These are phyloP conservation scores for Alternaria metachromatica DNA, from an alignment of 2,329 filamentous ascomycete genomes.

Conservation along the genomic window DNA sequence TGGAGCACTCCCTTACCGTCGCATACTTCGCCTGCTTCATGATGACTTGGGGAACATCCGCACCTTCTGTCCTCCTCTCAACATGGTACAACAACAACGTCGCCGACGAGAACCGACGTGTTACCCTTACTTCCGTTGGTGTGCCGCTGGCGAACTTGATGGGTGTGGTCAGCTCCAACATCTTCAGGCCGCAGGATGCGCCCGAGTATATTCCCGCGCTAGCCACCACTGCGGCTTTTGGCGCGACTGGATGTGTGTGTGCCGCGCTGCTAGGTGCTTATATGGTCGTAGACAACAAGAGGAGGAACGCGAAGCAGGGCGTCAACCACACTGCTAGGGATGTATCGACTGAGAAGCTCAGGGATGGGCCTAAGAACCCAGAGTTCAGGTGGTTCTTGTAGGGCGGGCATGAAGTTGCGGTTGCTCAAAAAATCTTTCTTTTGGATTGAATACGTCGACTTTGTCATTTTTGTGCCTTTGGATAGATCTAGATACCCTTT, in stretches of 20 bases:
- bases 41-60: slow-evolving; percentile 82
- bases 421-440: neutral
- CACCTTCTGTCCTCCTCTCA: slow-evolving; percentile 72
- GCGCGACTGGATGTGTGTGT: slow-evolving; percentile 63
- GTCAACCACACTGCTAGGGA: slow-evolving; percentile 60
- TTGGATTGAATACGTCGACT: neutral
- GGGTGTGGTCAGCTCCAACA: slow-evolving; percentile 73
- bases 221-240: slow-evolving; percentile 69
- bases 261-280: slow-evolving; percentile 65
- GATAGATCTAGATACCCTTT: neutral
- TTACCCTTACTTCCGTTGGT: slow-evolving; percentile 73
- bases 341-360: slow-evolving; percentile 54
- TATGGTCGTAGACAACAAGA: slow-evolving; percentile 70
- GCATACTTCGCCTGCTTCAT: slow-evolving; percentile 81
- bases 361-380: slow-evolving; percentile 51
- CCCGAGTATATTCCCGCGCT: slow-evolving; percentile 73
- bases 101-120: slow-evolving; percentile 74
- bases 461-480: neutral
- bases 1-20: slow-evolving; percentile 65
- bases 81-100: slow-evolving; percentile 85
- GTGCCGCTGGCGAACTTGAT: slow-evolving; percentile 80
- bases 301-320: slow-evolving; percentile 65
- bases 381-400: slow-evolving; percentile 56
- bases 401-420: neutral
- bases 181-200: slow-evolving; percentile 68